Conservation (phyloP, 176 grass and related monocot genomes). For the Carex littledalei region DNA sequence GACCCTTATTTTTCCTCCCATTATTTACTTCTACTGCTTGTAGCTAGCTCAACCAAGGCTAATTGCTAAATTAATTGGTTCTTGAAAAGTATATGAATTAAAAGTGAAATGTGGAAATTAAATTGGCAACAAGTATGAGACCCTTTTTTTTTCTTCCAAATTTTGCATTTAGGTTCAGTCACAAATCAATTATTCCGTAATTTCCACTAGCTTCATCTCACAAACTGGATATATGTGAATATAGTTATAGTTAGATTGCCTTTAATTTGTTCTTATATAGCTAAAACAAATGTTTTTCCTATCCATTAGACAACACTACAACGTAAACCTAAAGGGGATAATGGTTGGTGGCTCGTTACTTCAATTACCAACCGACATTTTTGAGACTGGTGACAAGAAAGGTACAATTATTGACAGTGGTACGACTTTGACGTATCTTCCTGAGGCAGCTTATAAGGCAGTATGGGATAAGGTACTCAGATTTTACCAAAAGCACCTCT, state of each 20-base stretch:
- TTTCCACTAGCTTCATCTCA: neutral
- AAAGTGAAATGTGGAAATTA: neutral
- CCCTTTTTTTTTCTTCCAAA: neutral
- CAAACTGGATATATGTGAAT: neutral
- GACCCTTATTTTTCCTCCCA: neutral
- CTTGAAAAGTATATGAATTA: neutral
- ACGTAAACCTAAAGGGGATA: slow-evolving; percentile 73
- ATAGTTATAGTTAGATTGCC: neutral
- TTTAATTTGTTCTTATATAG: neutral
- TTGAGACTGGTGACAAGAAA: slow-evolving; percentile 38
- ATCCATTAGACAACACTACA: slow-evolving; percentile 73
- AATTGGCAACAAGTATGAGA: neutral
- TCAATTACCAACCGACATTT: slow-evolving; percentile 55
- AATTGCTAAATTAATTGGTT: neutral
- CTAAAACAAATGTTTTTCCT: neutral
- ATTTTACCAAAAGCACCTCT: neutral
- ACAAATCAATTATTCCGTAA: neutral
- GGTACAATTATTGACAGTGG: slow-evolving; percentile 94
- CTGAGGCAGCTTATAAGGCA: slow-evolving; percentile 46
- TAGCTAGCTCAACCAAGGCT: neutral
- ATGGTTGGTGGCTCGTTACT: slow-evolving; percentile 56
- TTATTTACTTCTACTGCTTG: neutral
- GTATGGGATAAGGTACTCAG: slow-evolving; percentile 41
- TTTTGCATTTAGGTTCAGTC: neutral
- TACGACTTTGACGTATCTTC: slow-evolving; percentile 85